phyloP scores from a whole-genome alignment of 225 moss, liverwort and hornwort genomes.

The Rhytidiadelphus loreus region DNA sequence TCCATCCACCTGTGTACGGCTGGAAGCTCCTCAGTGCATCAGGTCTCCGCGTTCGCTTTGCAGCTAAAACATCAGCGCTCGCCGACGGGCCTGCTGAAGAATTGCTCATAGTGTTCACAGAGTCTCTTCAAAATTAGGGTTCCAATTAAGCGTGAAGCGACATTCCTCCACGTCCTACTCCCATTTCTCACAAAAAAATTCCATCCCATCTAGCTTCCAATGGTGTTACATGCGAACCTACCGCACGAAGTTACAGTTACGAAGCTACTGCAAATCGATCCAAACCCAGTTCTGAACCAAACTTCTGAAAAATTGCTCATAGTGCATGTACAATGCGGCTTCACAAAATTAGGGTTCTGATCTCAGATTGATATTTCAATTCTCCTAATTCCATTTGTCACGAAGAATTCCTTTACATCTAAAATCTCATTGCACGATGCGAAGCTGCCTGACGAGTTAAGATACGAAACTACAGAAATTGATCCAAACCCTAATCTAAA shows the following conservation, averaged over 20 bases:
- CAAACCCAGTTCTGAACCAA: background rate
- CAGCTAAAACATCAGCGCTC: background rate
- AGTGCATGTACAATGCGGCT: background rate
- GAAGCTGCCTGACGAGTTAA: background rate
- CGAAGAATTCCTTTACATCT: no score
- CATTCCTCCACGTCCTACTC: background rate
- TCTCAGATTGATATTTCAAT: background rate
- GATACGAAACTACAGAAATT: background rate
- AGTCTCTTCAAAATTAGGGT: background rate
- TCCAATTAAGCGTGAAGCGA: background rate
- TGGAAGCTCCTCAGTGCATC: conserved; percentile 16
- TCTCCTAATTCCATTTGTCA: background rate
- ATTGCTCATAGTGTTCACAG: background rate
- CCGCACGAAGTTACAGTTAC: background rate
- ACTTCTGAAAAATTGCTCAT: background rate
- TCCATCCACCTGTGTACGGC: conserved; percentile 24
- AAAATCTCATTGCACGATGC: background rate
- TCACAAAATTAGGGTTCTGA: background rate
- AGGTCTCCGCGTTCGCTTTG: conserved; percentile 18
- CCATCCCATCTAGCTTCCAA: background rate
- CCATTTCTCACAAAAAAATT: background rate
- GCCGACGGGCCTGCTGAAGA: background rate
- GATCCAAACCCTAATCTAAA: background rate
- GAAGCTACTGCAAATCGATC: background rate
- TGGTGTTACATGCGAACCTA: background rate